These are phyloP conservation scores for Kazachstania bromeliacearum DNA, from an alignment of 805 yeast genomes.

Conservation along the genomic window DNA sequence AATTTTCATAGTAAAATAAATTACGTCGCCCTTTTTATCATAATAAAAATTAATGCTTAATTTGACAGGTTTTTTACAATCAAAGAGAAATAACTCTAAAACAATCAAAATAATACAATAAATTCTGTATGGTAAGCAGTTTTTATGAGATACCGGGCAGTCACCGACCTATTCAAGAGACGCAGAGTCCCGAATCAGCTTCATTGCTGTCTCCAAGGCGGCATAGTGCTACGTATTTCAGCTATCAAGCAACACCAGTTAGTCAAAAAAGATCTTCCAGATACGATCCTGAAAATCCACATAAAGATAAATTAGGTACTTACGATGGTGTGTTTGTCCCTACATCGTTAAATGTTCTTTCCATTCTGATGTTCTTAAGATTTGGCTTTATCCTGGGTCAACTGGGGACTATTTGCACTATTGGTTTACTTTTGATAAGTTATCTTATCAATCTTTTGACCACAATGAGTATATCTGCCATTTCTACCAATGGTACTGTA, in stretches of 20 bases:
- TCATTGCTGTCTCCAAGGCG: conserved; percentile 18
- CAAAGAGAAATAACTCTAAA: background rate
- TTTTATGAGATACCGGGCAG: conserved; percentile 31
- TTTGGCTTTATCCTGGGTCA: conserved; percentile 95
- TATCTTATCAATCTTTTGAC: conserved; percentile 78
- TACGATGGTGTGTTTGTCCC: conserved; percentile 90
- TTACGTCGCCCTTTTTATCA: too few species aligned
- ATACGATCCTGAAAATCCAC: conserved; percentile 27
- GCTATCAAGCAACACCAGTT: conserved; percentile 21
- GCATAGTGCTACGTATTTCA: conserved; percentile 24
- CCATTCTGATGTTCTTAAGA: conserved; percentile 89
- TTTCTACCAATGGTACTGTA: conserved; percentile 94
- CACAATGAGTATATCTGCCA: conserved; percentile 84
- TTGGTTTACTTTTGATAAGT: conserved; percentile 57
- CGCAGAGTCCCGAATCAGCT: conserved; percentile 11
- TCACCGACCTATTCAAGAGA: conserved; percentile 19
- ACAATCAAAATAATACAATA: background rate
- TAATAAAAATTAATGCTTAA: too few species aligned
- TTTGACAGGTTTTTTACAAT: too few species aligned
- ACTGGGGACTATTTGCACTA: conserved; percentile 76
- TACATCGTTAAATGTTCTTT: conserved; percentile 82
- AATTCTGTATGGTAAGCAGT: conserved; percentile 14
- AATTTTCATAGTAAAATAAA: too few species aligned
- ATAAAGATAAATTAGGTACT: conserved; percentile 56
- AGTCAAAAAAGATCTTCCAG: conserved; percentile 21